Evolutionary conservation across 176 grass and related monocot species (phyloP).

Genomic region (Musa schizocarpa): DNA sequence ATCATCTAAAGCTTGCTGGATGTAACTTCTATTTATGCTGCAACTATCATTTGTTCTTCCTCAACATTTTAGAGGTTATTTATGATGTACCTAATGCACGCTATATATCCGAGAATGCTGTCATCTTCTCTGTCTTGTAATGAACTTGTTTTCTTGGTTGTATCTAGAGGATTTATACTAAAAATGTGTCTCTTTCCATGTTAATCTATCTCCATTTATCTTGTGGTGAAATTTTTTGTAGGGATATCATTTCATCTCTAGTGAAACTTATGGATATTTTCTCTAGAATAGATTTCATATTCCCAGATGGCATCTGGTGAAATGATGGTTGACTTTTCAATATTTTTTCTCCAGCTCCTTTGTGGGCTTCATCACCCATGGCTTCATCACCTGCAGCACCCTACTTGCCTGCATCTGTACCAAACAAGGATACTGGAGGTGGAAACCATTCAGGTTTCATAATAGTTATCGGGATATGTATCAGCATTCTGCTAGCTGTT

Average conservation of each 20-base stretch:
- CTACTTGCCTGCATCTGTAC: conserved; percentile 17
- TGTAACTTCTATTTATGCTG: not conserved
- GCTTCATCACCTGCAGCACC: conserved; percentile 43
- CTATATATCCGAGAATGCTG: not conserved
- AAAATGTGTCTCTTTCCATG: not conserved
- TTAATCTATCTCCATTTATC: not conserved
- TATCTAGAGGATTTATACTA: not conserved
- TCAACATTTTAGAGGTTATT: too few relatives aligned
- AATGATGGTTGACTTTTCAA: conserved; percentile 6
- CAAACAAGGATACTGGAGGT: conserved; percentile 16
- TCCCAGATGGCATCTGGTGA: not conserved
- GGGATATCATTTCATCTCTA: not conserved
- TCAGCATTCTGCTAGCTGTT: conserved; percentile 50
- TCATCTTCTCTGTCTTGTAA: not conserved
- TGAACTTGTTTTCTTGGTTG: not conserved
- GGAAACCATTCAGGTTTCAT: conserved; percentile 41
- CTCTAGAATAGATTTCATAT: not conserved
- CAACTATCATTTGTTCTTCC: not conserved
- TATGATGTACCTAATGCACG: too few relatives aligned
- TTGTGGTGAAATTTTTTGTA: not conserved
- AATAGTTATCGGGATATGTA: conserved; percentile 63
- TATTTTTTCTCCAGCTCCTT: conserved; percentile 55
- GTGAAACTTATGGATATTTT: not conserved
- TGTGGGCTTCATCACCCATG: conserved; percentile 40
- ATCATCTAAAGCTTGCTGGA: not conserved